Evolutionary conservation across 768 basidiomycete species (phyloP).

Genomic region (Mycena capillaripes): DNA sequence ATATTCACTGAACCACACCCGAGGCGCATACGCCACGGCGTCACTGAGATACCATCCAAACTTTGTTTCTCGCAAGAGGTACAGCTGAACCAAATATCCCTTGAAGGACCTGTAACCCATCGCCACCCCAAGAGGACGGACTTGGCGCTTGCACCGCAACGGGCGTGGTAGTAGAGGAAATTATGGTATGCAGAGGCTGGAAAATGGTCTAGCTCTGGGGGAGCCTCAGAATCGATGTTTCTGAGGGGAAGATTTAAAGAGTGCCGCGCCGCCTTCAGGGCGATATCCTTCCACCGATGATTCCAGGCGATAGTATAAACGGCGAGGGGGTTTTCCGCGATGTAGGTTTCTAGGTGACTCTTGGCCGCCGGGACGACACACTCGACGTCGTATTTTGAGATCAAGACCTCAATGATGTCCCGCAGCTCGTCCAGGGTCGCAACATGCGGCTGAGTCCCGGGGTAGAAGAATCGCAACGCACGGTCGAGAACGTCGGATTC

Average conservation of each 20-base stretch:
- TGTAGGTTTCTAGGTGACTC: not conserved
- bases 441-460: not conserved
- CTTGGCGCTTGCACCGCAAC: not conserved
- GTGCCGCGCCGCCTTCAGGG: not conserved
- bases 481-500: not conserved
- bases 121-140: no score
- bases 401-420: not conserved
- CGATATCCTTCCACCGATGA: constrained; percentile 3
- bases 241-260: constrained; percentile 1
- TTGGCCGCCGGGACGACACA: not conserved
- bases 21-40: not conserved
- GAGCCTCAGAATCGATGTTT: not conserved
- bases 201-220: not conserved
- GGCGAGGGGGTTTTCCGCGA: not conserved
- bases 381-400: not conserved
- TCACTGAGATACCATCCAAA: constrained; percentile 3
- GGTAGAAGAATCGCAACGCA: constrained; percentile 22
- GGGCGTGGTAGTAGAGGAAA: constrained; percentile 3
- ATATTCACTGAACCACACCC: constrained; percentile 1
- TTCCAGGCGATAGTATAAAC: not conserved
- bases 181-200: constrained; percentile 12
- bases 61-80: not conserved
- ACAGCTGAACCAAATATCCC: not conserved
- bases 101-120: no score
- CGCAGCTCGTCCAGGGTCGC: not conserved